phyloP scores from a whole-genome alignment of 2,329 filamentous ascomycete genomes.

The Penicillium sp. region DNA sequence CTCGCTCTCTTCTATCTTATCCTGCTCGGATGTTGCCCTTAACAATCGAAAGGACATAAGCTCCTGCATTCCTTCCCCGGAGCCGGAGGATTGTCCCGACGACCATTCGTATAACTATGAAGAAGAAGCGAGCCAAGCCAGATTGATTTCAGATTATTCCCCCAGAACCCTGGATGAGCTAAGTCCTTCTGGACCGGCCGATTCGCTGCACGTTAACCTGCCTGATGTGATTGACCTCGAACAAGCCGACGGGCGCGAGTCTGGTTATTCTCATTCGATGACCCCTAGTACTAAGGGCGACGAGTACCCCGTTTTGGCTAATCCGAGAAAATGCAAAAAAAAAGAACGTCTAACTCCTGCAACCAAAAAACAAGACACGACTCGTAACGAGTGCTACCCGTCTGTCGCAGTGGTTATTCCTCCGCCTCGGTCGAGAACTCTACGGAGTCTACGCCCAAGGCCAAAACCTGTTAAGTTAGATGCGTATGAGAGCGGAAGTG shows the following conservation, averaged over 20 bases:
- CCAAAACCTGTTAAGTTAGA: background rate
- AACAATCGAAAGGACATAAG: background rate
- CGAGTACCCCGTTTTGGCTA: background rate
- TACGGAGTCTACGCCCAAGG: slow-evolving; percentile 2
- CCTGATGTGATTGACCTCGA: slow-evolving; percentile 6
- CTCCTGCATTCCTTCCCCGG: background rate
- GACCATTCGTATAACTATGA: background rate
- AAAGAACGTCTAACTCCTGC: background rate
- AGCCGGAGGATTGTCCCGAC: background rate
- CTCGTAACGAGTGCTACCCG: background rate
- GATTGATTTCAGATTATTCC: slow-evolving; percentile 7
- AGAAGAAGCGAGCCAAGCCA: slow-evolving; percentile 1
- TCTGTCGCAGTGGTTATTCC: slow-evolving; percentile 11
- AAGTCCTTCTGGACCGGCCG: background rate
- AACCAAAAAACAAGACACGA: background rate
- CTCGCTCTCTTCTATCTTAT: slow-evolving; percentile 3
- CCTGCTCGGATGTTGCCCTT: slow-evolving; percentile 2
- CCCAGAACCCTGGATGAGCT: background rate
- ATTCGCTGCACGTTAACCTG: background rate
- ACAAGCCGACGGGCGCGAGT: slow-evolving; percentile 1
- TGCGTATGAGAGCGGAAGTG: slow-evolving; percentile 1
- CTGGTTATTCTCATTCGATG: slow-evolving; percentile 1
- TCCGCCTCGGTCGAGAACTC: background rate
- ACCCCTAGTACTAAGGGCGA: background rate
- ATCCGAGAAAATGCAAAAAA: background rate